Evolutionary conservation across 2,329 filamentous ascomycete species (phyloP).

Genomic region (Zymoseptoria brevis): DNA sequence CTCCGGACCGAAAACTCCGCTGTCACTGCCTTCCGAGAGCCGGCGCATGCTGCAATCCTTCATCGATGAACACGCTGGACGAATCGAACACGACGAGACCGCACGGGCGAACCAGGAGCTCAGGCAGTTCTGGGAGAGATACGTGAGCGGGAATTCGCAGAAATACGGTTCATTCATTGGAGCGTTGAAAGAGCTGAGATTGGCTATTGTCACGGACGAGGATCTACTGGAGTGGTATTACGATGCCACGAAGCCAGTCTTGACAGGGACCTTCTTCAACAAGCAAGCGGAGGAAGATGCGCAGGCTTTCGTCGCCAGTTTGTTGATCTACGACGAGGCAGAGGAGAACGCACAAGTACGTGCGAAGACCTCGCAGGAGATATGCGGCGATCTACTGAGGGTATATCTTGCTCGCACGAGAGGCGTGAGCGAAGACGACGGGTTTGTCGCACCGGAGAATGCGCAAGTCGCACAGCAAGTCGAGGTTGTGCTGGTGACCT

Average conservation of each 20-base stretch:
- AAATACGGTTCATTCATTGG: constrained; percentile 61
- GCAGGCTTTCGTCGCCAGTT: constrained; percentile 54
- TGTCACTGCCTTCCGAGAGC: constrained; percentile 56
- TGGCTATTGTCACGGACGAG: constrained; percentile 54
- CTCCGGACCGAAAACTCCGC: constrained; percentile 32
- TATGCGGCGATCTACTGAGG: constrained; percentile 48
- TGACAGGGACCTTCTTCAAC: constrained; percentile 52
- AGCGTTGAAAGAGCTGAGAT: constrained; percentile 56
- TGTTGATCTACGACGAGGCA: constrained; percentile 56
- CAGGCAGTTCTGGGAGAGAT: constrained; percentile 56
- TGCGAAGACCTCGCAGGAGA: constrained; percentile 49
- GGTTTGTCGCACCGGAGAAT: constrained; percentile 34
- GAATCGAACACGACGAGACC: constrained; percentile 54
- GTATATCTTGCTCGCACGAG: constrained; percentile 38
- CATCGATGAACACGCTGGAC: constrained; percentile 53
- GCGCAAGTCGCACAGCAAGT: constrained; percentile 43
- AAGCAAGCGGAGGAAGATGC: constrained; percentile 58
- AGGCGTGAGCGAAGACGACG: constrained; percentile 29
- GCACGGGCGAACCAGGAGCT: constrained; percentile 65
- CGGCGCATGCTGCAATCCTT: constrained; percentile 41
- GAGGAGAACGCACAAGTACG: constrained; percentile 43
- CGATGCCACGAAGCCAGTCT: constrained; percentile 48
- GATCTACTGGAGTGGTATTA: constrained; percentile 67
- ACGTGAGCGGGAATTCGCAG: constrained; percentile 49
- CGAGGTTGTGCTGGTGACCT: constrained; percentile 45